Base-by-base conservation (phyloP, 2,329 filamentous ascomycete genomes). In the Fusarium liriodendri region DNA sequence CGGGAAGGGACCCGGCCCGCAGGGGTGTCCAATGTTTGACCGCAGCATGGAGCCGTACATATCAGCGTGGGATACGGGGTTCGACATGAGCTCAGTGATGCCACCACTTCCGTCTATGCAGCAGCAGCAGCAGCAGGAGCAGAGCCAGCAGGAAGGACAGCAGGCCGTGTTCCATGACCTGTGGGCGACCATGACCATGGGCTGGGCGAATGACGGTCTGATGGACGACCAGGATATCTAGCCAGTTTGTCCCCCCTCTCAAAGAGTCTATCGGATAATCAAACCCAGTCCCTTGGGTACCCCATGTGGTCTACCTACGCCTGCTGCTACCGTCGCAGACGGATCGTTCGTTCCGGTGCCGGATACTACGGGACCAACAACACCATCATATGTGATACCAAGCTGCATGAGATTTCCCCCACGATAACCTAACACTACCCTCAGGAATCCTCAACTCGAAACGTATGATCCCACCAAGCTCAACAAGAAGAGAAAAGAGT, bases 1-100 rank as follows among this genome's bases (percentile, higher is more conserved):
- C 16, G 37, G 29, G 20, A 29, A 55, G 33, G 69, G 52, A 38
- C 62, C 22, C 8, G 47, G 59, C 38, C 40, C 69, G n/a, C 69
- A 78, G 20, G 81, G 80, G 6, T 89, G 88, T 67, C 88, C 88
- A 16, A 87, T 89, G 85, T 79, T 89, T 45, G 87, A 89, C 70
- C 86, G 84, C 10, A 87, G 83, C 66, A 70, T 89, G 66, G 84
- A 87, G n/a, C 74, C 80, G 35, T 88, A 85, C 55, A 78, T 87
- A 29, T 80, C 83, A 0, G 74, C 82, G 27, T 89, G 87, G 87
- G 84, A 86, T 32, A 83, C 84, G 8, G 78, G 79, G 58, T 64
- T 83, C 72, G 65, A 69, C 10, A 71, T 66, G 16, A 75, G 59
- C 54, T 66, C 76, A 27, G 58, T 42, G 6, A 62, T 73, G 47